A percentile compares a stretch with the other conserved stretches of the same genome.
Evolutionary conservation across 129 eudicot species (phyloP).

Genomic region (Mikania micrantha): DNA sequence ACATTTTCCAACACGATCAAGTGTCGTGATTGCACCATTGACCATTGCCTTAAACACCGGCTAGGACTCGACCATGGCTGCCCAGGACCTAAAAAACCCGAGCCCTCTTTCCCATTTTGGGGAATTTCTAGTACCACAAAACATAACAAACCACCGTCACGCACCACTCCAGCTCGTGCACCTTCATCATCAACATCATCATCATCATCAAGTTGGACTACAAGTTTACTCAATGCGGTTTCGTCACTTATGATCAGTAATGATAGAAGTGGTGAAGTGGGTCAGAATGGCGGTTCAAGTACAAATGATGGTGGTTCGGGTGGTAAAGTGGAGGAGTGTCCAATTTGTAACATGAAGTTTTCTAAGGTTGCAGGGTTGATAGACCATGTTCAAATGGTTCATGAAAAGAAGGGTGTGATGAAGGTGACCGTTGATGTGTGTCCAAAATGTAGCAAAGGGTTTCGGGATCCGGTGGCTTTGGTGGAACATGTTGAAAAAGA

Average conservation of each 20-base stretch:
- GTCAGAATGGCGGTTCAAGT: conserved; percentile 15
- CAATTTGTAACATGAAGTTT: conserved; percentile 57
- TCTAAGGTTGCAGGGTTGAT: conserved; percentile 47
- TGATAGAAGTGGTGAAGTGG: conserved; percentile 29
- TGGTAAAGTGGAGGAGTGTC: conserved; percentile 67
- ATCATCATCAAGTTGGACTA: conserved; percentile 58
- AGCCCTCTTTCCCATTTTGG: conserved; percentile 51
- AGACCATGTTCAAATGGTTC: conserved; percentile 82
- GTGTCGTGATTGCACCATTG: conserved; percentile 70
- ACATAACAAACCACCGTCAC: conserved; percentile 27
- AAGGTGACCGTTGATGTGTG: conserved; percentile 79
- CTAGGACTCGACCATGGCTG: conserved; percentile 90
- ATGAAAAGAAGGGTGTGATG: conserved; percentile 68
- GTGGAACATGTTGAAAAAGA: conserved; percentile 94
- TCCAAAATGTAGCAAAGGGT: conserved; percentile 87
- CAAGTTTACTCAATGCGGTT: conserved; percentile 46
- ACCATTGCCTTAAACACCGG: conserved; percentile 87
- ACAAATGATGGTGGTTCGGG: conserved; percentile 21
- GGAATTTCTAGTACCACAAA: conserved; percentile 37
- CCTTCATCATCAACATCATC: conserved; percentile 26
- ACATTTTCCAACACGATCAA: conserved; percentile 79
- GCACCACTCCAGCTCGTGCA: conserved; percentile 26
- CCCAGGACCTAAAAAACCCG: conserved; percentile 80
- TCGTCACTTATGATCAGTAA: conserved; percentile 50
- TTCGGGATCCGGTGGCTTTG: conserved; percentile 69